Evolutionary conservation across 2,329 filamentous ascomycete genomes (phyloP).

Genomic region (Pseudopyrenochaeta lycopersici): DNA sequence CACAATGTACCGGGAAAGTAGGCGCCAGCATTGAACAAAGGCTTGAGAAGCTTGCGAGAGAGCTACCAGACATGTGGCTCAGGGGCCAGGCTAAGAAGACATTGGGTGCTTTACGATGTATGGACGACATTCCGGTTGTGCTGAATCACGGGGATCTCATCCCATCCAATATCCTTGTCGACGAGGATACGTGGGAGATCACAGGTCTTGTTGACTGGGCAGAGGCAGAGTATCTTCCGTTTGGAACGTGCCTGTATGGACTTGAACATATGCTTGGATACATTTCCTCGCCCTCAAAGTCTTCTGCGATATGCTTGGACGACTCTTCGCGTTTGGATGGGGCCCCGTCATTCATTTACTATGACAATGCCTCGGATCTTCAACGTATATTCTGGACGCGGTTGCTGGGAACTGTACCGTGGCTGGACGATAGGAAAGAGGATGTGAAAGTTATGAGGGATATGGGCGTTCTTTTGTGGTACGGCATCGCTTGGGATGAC

Average conservation of each 20-base stretch:
- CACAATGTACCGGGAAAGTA: slow-evolving; percentile 38
- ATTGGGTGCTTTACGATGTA: slow-evolving; percentile 52
- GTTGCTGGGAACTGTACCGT: slow-evolving; percentile 48
- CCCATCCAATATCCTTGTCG: slow-evolving; percentile 66
- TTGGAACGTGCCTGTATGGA: slow-evolving; percentile 68
- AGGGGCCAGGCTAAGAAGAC: slow-evolving; percentile 23
- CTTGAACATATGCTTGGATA: slow-evolving; percentile 67
- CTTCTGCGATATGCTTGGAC: neutral
- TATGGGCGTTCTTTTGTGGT: slow-evolving; percentile 69
- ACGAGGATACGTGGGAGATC: slow-evolving; percentile 54
- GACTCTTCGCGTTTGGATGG: neutral
- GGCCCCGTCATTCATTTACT: slow-evolving; percentile 50
- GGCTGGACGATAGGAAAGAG: slow-evolving; percentile 41
- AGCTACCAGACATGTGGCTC: slow-evolving; percentile 35
- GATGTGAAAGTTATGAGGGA: slow-evolving; percentile 57
- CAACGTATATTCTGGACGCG: slow-evolving; percentile 62
- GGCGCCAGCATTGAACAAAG: slow-evolving; percentile 35
- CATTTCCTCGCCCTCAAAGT: slow-evolving; percentile 30
- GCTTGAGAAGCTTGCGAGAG: slow-evolving; percentile 29
- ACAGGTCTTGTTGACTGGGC: slow-evolving; percentile 71
- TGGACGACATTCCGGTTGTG: slow-evolving; percentile 61
- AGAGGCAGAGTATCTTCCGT: slow-evolving; percentile 68
- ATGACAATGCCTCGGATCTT: slow-evolving; percentile 54
- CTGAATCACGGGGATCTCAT: slow-evolving; percentile 70
- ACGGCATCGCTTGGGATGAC: slow-evolving; percentile 70